Evolutionary conservation across 164 flowering plant genomes (phyloP).

Genomic region (Tinospora cordifolia): DNA sequence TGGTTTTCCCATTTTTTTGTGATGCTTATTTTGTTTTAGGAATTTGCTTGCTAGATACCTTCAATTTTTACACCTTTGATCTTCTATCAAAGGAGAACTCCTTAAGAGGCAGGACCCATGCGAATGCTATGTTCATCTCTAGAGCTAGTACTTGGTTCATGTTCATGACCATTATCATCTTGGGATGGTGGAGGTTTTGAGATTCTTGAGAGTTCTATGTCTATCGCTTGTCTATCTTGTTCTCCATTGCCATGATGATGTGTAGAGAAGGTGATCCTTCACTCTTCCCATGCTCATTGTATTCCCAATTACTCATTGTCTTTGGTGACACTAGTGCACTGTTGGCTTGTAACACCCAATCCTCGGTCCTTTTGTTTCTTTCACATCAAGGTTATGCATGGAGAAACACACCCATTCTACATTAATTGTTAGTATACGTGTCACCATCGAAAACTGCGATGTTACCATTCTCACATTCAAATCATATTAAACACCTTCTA

Average conservation of each 20-base stretch:
- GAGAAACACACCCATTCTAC: too few species aligned
- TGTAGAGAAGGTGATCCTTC: background rate
- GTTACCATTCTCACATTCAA: too few species aligned
- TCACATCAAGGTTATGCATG: too few species aligned
- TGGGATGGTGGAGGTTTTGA: background rate
- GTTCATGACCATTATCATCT: background rate
- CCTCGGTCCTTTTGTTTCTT: too few species aligned
- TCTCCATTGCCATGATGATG: background rate
- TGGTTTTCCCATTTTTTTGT: background rate
- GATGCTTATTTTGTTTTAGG: background rate
- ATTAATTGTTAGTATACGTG: too few species aligned
- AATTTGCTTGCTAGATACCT: background rate
- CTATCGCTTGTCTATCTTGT: background rate
- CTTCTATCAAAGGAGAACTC: background rate
- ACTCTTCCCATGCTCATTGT: background rate
- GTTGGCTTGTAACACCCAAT: too few species aligned
- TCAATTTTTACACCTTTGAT: background rate
- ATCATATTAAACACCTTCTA: too few species aligned
- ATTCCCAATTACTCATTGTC: background rate
- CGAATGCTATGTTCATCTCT: background rate
- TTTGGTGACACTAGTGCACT: background rate
- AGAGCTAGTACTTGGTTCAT: background rate
- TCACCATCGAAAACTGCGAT: too few species aligned
- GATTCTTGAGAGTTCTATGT: background rate
- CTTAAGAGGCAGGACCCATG: background rate